A percentile compares a stretch with the other conserved stretches of the same genome.
Evolutionary conservation across 2,329 filamentous ascomycete species (phyloP).

Genomic region (Furcasterigmium sp.): DNA sequence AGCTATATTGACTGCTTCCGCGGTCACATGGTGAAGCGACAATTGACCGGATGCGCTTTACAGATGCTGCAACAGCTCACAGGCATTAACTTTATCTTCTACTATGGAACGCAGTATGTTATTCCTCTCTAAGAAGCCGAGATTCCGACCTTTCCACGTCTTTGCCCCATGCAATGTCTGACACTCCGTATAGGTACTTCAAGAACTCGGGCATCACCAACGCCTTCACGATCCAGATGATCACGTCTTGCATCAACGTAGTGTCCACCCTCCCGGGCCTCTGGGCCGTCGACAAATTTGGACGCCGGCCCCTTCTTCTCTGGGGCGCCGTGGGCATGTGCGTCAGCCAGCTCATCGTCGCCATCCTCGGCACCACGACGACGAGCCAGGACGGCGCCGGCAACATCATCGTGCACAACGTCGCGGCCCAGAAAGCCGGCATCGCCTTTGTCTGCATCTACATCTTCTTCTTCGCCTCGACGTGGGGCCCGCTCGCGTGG

Average conservation of each 20-base stretch:
- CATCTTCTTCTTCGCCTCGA: conserved; percentile 70
- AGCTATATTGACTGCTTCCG: conserved; percentile 52
- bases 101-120: conserved; percentile 26
- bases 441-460: conserved; percentile 63
- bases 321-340: conserved; percentile 65
- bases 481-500: conserved; percentile 55
- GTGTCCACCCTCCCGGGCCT: conserved; percentile 29
- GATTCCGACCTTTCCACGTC: no score
- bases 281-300: conserved; percentile 29
- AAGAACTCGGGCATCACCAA: conserved; percentile 30
- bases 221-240: conserved; percentile 23
- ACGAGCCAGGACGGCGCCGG: conserved; percentile 43
- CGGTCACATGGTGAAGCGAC: conserved; percentile 47
- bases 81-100: conserved; percentile 24
- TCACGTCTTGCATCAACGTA: conserved; percentile 32
- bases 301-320: conserved; percentile 59
- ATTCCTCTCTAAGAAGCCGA: no score
- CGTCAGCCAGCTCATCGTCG: conserved; percentile 53
- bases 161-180: no score
- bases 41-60: conserved; percentile 60
- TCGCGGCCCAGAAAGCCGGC: conserved; percentile 46
- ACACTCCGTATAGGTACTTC: conserved; percentile 24
- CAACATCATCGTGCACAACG: conserved; percentile 40
- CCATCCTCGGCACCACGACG: conserved; percentile 49
- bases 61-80: conserved; percentile 63